phyloP scores from a whole-genome alignment of 2,329 filamentous ascomycete species.

The Venturia effusa region DNA sequence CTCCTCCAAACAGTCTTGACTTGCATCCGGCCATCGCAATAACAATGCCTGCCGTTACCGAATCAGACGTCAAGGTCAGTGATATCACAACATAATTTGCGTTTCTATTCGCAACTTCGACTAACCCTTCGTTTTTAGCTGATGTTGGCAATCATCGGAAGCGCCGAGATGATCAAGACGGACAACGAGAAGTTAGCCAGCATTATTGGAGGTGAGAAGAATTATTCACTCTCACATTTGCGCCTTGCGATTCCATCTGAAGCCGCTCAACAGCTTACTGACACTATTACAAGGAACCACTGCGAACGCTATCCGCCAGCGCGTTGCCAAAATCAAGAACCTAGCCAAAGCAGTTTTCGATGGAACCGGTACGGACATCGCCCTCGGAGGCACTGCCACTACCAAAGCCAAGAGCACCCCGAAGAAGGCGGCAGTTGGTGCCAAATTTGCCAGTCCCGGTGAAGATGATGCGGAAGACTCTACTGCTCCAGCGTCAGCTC shows the following conservation, averaged over 20 bases:
- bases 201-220: not conserved
- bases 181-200: not conserved
- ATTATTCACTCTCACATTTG: not conserved
- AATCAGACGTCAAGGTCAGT: not conserved
- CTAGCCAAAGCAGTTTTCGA: slow-evolving; percentile 2
- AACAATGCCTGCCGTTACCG: not conserved
- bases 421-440: not conserved
- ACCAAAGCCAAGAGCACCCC: not conserved
- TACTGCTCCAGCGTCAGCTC: not conserved
- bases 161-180: not conserved
- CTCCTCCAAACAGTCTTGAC: not conserved
- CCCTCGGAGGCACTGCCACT: not conserved
- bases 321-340: slow-evolving; percentile 7
- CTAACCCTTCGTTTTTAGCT: not conserved
- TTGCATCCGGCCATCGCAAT: not conserved
- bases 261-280: not conserved
- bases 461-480: not conserved
- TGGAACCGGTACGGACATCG: not conserved
- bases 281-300: not conserved
- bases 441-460: not conserved
- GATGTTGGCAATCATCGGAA: slow-evolving; percentile 3
- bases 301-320: slow-evolving; percentile 3
- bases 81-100: not conserved
- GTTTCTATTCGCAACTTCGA: not conserved
- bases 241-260: not conserved